Conservation (phyloP, 352 stramenopile species). For the Elongisporangium anandrum region DNA sequence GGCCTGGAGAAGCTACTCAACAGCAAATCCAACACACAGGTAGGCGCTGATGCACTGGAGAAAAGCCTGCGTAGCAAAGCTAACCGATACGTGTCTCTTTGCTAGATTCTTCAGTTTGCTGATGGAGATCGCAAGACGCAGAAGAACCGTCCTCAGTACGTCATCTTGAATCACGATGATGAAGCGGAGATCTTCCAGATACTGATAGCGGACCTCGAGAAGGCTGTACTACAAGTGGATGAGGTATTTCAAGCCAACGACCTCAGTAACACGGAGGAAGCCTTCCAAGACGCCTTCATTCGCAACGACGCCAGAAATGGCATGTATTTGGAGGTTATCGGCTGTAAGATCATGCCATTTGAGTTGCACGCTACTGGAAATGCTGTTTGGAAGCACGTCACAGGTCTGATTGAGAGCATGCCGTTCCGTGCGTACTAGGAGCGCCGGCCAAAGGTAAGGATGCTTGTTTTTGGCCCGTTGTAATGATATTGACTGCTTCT, state of each 20-base stretch:
- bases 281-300: conserved; percentile 23
- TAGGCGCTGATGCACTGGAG: too few relatives aligned
- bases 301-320: conserved; percentile 19
- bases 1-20: conserved; percentile 28
- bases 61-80: too few relatives aligned
- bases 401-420: conserved; percentile 26
- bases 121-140: too few relatives aligned
- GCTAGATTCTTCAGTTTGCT: too few relatives aligned
- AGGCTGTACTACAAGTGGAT: conserved; percentile 22
- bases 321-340: conserved; percentile 34
- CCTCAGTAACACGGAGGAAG: conserved; percentile 22
- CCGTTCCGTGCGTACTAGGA: conserved; percentile 29
- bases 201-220: conserved; percentile 23
- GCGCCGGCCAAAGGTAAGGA: conserved; percentile 15
- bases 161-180: too few relatives aligned
- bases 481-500: too few relatives aligned
- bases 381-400: conserved; percentile 27
- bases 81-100: too few relatives aligned
- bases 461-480: too few relatives aligned
- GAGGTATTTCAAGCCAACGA: conserved; percentile 29
- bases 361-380: conserved; percentile 22
- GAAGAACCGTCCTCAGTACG: too few relatives aligned
- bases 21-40: conserved; percentile 27
- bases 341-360: conserved; percentile 32
- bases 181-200: conserved; percentile 16